Conservation (phyloP, 495 filamentous ascomycete species). For the Sabuloglossum arenarium region DNA sequence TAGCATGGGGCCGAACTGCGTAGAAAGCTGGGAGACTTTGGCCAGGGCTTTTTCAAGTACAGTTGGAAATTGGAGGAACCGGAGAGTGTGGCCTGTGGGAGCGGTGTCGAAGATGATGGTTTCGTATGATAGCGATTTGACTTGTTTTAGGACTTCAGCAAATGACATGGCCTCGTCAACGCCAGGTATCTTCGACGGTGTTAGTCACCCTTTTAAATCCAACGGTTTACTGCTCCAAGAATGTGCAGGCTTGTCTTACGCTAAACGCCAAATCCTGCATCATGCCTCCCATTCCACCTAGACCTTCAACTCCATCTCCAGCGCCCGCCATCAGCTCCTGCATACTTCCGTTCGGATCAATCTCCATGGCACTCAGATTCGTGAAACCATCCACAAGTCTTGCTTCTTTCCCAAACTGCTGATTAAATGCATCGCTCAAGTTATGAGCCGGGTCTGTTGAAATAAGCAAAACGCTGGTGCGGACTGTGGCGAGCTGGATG, state of each 20-base stretch:
- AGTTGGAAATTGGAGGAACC: constrained; percentile 96
- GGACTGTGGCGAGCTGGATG: constrained; percentile 91
- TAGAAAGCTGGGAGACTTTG: constrained; percentile 84
- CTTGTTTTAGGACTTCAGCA: constrained; percentile 95
- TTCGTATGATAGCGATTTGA: constrained; percentile 97
- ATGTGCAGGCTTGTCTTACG: constrained; percentile 15
- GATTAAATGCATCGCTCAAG: constrained; percentile 89
- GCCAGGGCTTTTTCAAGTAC: constrained; percentile 95
- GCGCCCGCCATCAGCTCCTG: constrained; percentile 77
- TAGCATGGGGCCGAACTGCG: constrained; percentile 88
- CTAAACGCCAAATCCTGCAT: constrained; percentile 56
- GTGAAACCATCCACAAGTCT: constrained; percentile 76
- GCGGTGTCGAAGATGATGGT: constrained; percentile 98
- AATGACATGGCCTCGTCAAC: constrained; percentile 99
- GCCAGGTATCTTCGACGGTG: constrained; percentile 59
- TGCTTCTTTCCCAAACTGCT: constrained; percentile 99
- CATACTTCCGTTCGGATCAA: constrained; percentile 95
- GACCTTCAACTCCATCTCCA: constrained; percentile 46
- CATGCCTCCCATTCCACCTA: constrained; percentile 47
- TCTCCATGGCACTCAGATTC: constrained; percentile 97
- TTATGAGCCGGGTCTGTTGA: constrained; percentile 98
- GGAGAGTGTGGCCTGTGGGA: constrained; percentile 95
- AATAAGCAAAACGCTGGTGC: constrained; percentile 89
- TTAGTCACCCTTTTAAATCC: neutral
- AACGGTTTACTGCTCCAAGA: neutral